Conservation (phyloP, 2,329 filamentous ascomycete genomes). For the Claviceps sp. region DNA sequence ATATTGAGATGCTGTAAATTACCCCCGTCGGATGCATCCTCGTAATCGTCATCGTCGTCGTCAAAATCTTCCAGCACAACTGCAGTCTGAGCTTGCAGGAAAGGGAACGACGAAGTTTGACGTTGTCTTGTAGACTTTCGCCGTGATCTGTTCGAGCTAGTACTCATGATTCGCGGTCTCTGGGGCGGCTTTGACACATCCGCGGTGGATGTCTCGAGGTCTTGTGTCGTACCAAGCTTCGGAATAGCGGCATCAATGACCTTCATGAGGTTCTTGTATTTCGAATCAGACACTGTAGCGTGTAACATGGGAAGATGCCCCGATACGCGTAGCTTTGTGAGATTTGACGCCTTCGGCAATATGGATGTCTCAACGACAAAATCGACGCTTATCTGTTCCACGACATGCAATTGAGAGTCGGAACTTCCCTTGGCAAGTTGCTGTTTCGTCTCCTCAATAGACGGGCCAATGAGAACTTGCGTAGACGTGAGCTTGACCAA, state of each 20-base stretch:
- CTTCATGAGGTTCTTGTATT: slow-evolving; percentile 95
- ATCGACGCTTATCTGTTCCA: slow-evolving; percentile 94
- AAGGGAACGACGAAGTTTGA: slow-evolving; percentile 60
- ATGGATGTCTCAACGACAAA: slow-evolving; percentile 96
- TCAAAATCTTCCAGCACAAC: slow-evolving; percentile 70
- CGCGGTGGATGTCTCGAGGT: slow-evolving; percentile 12
- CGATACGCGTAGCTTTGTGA: slow-evolving; percentile 83
- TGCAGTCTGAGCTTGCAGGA: slow-evolving; percentile 57
- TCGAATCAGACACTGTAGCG: slow-evolving; percentile 80
- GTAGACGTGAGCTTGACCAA: slow-evolving; percentile 85
- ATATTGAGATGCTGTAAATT: slow-evolving; percentile 50
- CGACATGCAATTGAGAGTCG: slow-evolving; percentile 66
- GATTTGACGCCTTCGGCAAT: slow-evolving; percentile 83
- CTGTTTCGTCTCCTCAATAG: slow-evolving; percentile 76
- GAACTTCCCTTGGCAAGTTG: slow-evolving; percentile 60
- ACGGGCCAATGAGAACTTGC: slow-evolving; percentile 87
- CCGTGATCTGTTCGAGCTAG: slow-evolving; percentile 30
- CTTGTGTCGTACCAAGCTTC: slow-evolving; percentile 44
- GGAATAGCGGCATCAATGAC: slow-evolving; percentile 92
- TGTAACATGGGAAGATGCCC: slow-evolving; percentile 87
- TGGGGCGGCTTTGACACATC: slow-evolving; percentile 13
- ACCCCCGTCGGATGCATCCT: slow-evolving; percentile 49
- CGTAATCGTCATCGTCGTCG: slow-evolving; percentile 51
- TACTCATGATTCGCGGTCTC: slow-evolving; percentile 33
- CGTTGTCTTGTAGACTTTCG: slow-evolving; percentile 34